Conservation (phyloP, 2,329 filamentous ascomycete genomes). For the Paracoccidioides lutzii region DNA sequence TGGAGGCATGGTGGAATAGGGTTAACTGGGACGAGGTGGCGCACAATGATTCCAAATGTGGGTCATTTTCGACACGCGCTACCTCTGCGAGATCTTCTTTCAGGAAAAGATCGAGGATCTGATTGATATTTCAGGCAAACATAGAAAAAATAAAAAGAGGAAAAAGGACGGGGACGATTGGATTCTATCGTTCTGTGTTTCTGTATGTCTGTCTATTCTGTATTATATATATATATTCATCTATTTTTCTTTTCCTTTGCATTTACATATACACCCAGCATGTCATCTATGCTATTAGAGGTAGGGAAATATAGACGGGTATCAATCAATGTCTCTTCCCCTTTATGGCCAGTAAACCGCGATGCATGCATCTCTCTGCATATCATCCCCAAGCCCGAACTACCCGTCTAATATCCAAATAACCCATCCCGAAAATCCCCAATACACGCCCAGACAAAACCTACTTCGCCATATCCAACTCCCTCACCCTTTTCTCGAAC, state of each 20-base stretch:
- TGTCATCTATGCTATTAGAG: neutral
- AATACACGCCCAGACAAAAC: too few relatives aligned
- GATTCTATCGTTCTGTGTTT: conserved; percentile 1
- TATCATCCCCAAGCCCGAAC: neutral
- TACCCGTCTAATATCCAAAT: neutral
- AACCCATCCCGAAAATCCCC: too few relatives aligned
- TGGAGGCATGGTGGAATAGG: conserved; percentile 72
- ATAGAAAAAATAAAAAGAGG: neutral
- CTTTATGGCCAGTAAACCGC: neutral
- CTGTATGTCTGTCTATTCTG: conserved; percentile 4
- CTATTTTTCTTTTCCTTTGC: neutral
- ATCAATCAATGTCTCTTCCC: neutral
- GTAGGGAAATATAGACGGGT: neutral
- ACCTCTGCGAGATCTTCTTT: neutral
- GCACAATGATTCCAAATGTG: conserved; percentile 22
- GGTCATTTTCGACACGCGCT: conserved; percentile 1
- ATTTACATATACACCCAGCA: neutral
- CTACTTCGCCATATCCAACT: conserved; percentile 34
- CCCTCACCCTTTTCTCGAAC: conserved; percentile 68
- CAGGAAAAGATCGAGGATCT: neutral
- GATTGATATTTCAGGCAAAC: neutral
- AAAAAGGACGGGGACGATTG: neutral
- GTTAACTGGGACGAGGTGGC: conserved; percentile 75
- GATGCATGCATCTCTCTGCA: neutral
- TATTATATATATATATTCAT: conserved; percentile 5